A percentile compares a stretch with the other conserved stretches of the same genome.
Evolutionary conservation across 257 asterid genomes (phyloP).

Genomic region (Primulina eburnea): DNA sequence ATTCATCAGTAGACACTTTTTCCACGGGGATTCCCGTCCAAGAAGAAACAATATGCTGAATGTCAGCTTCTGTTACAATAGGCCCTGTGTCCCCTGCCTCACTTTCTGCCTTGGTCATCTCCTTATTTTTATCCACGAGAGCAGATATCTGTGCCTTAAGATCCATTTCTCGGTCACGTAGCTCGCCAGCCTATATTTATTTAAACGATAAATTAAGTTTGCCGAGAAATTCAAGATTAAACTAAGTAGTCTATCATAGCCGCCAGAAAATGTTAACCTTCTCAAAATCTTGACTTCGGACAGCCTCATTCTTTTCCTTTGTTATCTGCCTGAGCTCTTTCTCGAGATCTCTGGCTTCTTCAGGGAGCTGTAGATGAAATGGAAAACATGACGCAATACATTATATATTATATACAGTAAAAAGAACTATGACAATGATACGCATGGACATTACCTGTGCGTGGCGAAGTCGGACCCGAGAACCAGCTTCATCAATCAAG

Average conservation of each 20-base stretch:
- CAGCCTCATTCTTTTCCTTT: slow-evolving; percentile 95
- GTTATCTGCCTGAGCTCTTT: slow-evolving; percentile 95
- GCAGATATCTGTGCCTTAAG: slow-evolving; percentile 84
- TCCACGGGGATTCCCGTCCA: slow-evolving; percentile 99
- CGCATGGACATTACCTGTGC: slow-evolving; percentile 66
- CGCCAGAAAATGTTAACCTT: slow-evolving; percentile 45
- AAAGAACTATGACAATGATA: slow-evolving; percentile 2
- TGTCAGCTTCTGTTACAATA: slow-evolving; percentile 81
- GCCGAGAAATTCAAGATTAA: not conserved
- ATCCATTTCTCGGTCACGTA: slow-evolving; percentile 96
- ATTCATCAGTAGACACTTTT: slow-evolving; percentile 85
- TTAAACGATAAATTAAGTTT: not conserved
- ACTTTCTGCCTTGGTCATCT: slow-evolving; percentile 83
- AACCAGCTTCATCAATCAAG: slow-evolving; percentile 98
- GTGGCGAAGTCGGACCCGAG: slow-evolving; percentile 97
- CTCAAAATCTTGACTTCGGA: slow-evolving; percentile 91
- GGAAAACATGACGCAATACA: slow-evolving; percentile 18
- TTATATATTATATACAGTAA: slow-evolving; percentile 6
- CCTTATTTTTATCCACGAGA: slow-evolving; percentile 85
- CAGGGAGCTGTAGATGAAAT: slow-evolving; percentile 69
- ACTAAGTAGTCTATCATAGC: slow-evolving; percentile 2
- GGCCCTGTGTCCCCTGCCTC: slow-evolving; percentile 91
- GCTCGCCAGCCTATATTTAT: slow-evolving; percentile 76
- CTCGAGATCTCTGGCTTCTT: slow-evolving; percentile 98
- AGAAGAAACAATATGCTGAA: slow-evolving; percentile 88